phyloP scores from a whole-genome alignment of 2,329 filamentous ascomycete genomes.

The Chrysosporium keratinophilum region DNA sequence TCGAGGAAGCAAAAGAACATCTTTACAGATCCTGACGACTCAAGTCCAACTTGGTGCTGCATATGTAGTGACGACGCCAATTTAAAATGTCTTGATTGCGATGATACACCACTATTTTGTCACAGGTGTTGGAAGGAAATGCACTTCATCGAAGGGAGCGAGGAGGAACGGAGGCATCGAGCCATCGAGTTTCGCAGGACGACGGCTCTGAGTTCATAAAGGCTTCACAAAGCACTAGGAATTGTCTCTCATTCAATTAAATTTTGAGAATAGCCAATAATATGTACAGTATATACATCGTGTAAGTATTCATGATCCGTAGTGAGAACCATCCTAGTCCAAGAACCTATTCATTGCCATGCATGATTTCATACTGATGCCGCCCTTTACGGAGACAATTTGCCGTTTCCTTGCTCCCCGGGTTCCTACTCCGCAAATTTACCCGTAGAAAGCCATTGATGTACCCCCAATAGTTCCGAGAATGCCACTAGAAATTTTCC shows the following conservation, averaged over 20 bases:
- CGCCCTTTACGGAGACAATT: neutral
- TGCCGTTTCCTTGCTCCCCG: neutral
- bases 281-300: too few species aligned
- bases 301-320: neutral
- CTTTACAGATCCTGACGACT: constrained; percentile 42
- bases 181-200: constrained; percentile 47
- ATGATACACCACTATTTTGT: constrained; percentile 59
- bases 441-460: neutral
- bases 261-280: too few species aligned
- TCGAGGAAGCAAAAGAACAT: constrained; percentile 15
- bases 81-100: constrained; percentile 62
- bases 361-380: neutral
- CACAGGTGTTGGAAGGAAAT: constrained; percentile 70
- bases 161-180: constrained; percentile 59
- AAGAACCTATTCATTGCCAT: neutral
- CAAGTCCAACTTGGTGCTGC: constrained; percentile 64
- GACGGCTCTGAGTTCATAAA: neutral
- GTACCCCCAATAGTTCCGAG: neutral
- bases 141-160: constrained; percentile 60
- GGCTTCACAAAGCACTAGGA: too few species aligned
- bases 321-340: neutral
- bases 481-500: neutral
- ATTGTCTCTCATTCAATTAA: too few species aligned
- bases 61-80: constrained; percentile 73
- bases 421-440: neutral